These are phyloP conservation scores for Solioccasus polychromus DNA, from an alignment of 768 basidiomycete genomes.

Conservation along the genomic window DNA sequence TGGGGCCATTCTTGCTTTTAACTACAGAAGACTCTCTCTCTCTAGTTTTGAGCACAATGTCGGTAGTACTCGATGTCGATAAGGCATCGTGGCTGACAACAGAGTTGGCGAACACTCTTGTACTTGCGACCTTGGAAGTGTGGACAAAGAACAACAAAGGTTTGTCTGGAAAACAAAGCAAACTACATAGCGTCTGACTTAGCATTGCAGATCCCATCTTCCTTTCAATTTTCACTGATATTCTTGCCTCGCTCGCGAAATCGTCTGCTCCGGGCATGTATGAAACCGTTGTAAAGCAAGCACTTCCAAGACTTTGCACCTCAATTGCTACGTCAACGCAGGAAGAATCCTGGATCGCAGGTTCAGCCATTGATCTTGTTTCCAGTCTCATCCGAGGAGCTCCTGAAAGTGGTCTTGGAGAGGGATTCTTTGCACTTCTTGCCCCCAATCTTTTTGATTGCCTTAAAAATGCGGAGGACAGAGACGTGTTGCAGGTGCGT, in stretches of 20 bases:
- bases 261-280: constrained; percentile 62
- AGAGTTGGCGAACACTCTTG: constrained; percentile 65
- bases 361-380: constrained; percentile 80
- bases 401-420: constrained; percentile 61
- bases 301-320: constrained; percentile 69
- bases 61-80: constrained; percentile 73
- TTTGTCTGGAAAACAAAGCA: constrained; percentile 22
- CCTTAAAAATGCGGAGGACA: constrained; percentile 71
- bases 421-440: constrained; percentile 74
- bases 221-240: constrained; percentile 79
- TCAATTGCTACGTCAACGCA: constrained; percentile 57
- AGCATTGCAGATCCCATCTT: constrained; percentile 76
- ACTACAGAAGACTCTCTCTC: constrained; percentile 88
- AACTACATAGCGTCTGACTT: neutral
- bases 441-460: constrained; percentile 75
- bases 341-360: constrained; percentile 71
- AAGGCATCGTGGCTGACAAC: constrained; percentile 68
- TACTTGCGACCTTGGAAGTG: constrained; percentile 66
- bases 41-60: constrained; percentile 82
- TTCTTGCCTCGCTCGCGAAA: constrained; percentile 66
- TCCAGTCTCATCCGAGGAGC: constrained; percentile 70
- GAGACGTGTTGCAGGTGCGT: constrained; percentile 75
- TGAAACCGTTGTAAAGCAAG: constrained; percentile 65
- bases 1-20: constrained; percentile 77
- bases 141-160: constrained; percentile 90